These are phyloP conservation scores for Saturnispora gosingensis DNA, from an alignment of 805 yeast genomes.

Conservation along the genomic window DNA sequence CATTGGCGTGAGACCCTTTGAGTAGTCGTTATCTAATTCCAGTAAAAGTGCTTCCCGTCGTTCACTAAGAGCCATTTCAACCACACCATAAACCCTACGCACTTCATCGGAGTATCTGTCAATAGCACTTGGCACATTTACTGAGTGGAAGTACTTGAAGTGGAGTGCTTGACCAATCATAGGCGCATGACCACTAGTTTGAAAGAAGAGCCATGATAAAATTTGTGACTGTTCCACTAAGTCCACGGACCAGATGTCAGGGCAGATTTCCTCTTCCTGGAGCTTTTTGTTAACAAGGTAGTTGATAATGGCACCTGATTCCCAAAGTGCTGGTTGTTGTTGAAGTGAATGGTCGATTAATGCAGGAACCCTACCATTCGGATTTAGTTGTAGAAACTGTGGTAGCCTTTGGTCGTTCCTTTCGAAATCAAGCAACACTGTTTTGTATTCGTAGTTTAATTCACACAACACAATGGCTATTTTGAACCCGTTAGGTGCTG, in stretches of 20 bases:
- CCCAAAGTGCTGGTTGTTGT: conserved; percentile 67
- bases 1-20: conserved; percentile 81
- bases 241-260: conserved; percentile 69
- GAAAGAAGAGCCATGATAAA: conserved; percentile 85
- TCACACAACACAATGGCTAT: conserved; percentile 87
- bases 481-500: conserved; percentile 94
- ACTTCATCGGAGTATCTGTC: conserved; percentile 90
- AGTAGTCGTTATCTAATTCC: conserved; percentile 80
- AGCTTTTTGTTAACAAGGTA: conserved; percentile 66
- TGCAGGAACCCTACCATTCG: conserved; percentile 94
- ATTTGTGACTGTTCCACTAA: conserved; percentile 76
- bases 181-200: conserved; percentile 96
- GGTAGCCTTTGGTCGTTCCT: conserved; percentile 90
- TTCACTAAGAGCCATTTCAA: conserved; percentile 92
- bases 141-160: conserved; percentile 83
- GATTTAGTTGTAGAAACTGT: conserved; percentile 86
- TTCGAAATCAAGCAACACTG: conserved; percentile 79
- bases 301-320: conserved; percentile 83
- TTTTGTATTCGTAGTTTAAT: conserved; percentile 66
- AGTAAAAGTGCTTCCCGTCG: conserved; percentile 80
- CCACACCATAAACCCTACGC: conserved; percentile 83
- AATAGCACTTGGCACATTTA: conserved; percentile 78
- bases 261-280: conserved; percentile 56
- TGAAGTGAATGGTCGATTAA: conserved; percentile 71
- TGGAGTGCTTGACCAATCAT: conserved; percentile 97